phyloP scores from a whole-genome alignment of 257 asterid genomes.

The Nicotiana knightiana region DNA sequence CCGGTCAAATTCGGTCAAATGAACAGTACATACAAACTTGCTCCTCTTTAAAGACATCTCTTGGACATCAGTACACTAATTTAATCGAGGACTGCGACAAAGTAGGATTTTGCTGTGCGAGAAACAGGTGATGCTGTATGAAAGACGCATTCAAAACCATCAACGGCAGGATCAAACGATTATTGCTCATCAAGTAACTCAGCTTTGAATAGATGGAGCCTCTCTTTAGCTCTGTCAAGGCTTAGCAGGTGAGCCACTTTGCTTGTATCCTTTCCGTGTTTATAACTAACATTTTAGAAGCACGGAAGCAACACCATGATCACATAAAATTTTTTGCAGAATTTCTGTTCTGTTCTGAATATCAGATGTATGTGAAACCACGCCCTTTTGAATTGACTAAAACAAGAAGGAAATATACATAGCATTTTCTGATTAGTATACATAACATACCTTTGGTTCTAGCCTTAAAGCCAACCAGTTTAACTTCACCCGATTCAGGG shows the following conservation, averaged over 20 bases:
- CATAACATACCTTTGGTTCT: too few relatives aligned
- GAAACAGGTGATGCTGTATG: constrained; percentile 59
- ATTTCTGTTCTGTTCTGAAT: not conserved
- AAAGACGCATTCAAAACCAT: constrained; percentile 59
- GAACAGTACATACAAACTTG: too few relatives aligned
- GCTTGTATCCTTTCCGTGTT: constrained; percentile 33
- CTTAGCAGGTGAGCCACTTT: constrained; percentile 40
- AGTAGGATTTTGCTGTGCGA: constrained; percentile 17
- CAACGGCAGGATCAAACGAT: constrained; percentile 42
- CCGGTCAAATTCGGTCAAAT: too few relatives aligned
- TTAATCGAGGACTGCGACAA: not conserved
- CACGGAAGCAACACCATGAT: not conserved
- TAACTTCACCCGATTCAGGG: too few relatives aligned
- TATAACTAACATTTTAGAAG: not conserved
- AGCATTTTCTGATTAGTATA: not conserved
- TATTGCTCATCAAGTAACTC: constrained; percentile 42
- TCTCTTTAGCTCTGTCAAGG: constrained; percentile 55
- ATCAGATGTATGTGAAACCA: not conserved
- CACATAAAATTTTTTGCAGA: not conserved
- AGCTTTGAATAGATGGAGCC: constrained; percentile 43
- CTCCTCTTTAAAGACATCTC: not conserved
- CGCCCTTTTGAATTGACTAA: not conserved
- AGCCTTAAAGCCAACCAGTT: too few relatives aligned
- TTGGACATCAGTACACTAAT: not conserved
- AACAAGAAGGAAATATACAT: not conserved